Evolutionary conservation across 202 grass and related monocot species (phyloP).

Genomic region (Miscanthus sacchariflorus): DNA sequence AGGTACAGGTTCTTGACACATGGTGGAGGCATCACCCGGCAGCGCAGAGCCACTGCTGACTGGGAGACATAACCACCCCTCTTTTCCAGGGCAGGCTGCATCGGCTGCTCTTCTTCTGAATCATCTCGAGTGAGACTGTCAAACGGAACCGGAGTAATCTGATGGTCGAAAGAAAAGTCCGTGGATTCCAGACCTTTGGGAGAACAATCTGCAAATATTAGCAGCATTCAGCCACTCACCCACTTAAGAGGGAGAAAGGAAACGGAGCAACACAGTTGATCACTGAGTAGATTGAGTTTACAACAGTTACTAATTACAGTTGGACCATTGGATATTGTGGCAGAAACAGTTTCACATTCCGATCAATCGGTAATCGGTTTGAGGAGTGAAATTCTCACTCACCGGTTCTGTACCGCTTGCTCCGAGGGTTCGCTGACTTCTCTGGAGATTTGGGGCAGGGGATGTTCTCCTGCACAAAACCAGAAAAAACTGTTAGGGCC

Average conservation of each 20-base stretch:
- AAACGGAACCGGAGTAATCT: conserved; percentile 54
- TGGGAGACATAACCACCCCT: conserved; percentile 75
- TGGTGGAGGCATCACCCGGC: conserved; percentile 84
- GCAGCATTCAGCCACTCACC: not conserved
- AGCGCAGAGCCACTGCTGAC: conserved; percentile 79
- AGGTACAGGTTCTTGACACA: conserved; percentile 90
- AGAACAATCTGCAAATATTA: conserved; percentile 53
- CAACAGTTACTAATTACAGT: not conserved
- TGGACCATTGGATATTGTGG: not conserved
- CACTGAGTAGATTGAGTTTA: not conserved
- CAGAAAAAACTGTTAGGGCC: not conserved
- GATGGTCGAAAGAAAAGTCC: conserved; percentile 36
- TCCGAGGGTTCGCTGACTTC: conserved; percentile 69
- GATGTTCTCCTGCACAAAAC: conserved; percentile 72
- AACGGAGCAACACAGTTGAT: not conserved
- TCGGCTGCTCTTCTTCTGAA: conserved; percentile 39
- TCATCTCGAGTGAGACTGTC: conserved; percentile 47
- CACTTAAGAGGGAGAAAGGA: not conserved
- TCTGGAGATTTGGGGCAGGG: conserved; percentile 88
- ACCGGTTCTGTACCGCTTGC: conserved; percentile 86
- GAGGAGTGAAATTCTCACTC: conserved; percentile 35
- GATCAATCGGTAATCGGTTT: not conserved
- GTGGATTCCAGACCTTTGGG: conserved; percentile 39
- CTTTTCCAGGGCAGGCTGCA: conserved; percentile 48
- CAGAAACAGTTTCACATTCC: not conserved